phyloP scores from a whole-genome alignment of 768 basidiomycete species.

The Rhodosporidiobolus odoratus region DNA sequence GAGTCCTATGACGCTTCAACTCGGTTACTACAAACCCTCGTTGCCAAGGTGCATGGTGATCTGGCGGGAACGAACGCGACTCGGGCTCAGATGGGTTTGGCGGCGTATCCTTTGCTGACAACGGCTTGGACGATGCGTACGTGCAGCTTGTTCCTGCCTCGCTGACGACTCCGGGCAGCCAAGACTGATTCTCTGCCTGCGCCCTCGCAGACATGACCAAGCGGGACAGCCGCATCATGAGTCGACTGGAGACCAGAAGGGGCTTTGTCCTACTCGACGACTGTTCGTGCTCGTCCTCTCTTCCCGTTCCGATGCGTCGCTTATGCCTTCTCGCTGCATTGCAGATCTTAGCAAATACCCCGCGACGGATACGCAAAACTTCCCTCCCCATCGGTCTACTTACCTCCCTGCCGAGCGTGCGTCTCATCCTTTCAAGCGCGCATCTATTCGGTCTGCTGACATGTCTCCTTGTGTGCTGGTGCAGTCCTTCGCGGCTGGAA shows the following conservation, averaged over 20 bases:
- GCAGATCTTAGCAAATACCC: constrained; percentile 17
- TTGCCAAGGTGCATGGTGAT: constrained; percentile 21
- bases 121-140: constrained; percentile 31
- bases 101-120: neutral
- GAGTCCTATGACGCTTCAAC: constrained; percentile 29
- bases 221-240: constrained; percentile 36
- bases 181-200: neutral
- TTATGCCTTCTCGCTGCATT: neutral
- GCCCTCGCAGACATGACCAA: constrained; percentile 27
- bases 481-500: constrained; percentile 25
- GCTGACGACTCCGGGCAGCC: neutral
- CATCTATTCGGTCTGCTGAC: no score
- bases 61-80: constrained; percentile 3
- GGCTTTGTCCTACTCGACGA: constrained; percentile 35
- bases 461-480: neutral
- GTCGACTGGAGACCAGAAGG: constrained; percentile 28
- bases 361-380: neutral
- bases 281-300: constrained; percentile 11
- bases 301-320: neutral
- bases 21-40: constrained; percentile 22
- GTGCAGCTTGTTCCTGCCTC: neutral
- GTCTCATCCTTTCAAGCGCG: neutral
- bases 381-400: constrained; percentile 8
- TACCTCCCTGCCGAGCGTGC: constrained; percentile 28
- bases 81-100: neutral